Percentiles rank a stretch among this genome's conserved stretches.
phyloP scores from a whole-genome alignment of 108 stramenopile species.

The Seminavis robusta region DNA sequence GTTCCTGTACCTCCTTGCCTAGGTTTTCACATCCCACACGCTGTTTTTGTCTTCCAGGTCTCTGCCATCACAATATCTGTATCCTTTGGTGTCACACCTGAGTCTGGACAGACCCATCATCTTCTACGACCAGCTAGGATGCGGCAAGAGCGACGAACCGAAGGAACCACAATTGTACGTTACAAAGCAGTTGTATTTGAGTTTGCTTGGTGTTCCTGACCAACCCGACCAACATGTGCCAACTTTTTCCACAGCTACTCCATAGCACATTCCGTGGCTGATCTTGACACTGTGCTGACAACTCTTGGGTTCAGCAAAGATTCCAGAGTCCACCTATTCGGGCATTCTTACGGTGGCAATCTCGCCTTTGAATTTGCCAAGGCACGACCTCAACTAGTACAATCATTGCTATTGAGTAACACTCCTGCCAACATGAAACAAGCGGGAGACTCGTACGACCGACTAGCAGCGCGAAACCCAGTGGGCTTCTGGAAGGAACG shows the following conservation, averaged over 20 bases:
- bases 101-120: neutral
- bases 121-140: constrained; percentile 5
- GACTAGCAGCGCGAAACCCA: neutral
- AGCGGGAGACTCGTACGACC: constrained; percentile 1
- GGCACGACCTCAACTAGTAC: neutral
- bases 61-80: neutral
- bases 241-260: neutral
- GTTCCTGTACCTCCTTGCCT: neutral
- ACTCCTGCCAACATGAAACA: constrained; percentile 2
- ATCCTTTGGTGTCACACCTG: neutral
- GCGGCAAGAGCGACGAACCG: neutral
- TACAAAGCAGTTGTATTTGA: neutral
- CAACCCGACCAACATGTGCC: neutral
- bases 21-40: neutral
- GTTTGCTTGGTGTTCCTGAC: neutral
- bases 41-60: neutral
- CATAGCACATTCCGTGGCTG: neutral
- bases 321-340: constrained; percentile 2
- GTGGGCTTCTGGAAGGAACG: neutral
- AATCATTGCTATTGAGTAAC: neutral
- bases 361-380: neutral
- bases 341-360: constrained; percentile 4
- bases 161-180: neutral
- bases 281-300: neutral
- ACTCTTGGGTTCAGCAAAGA: neutral